phyloP scores from a whole-genome alignment of 2,329 filamentous ascomycete species.

The Aspergillus flavus region DNA sequence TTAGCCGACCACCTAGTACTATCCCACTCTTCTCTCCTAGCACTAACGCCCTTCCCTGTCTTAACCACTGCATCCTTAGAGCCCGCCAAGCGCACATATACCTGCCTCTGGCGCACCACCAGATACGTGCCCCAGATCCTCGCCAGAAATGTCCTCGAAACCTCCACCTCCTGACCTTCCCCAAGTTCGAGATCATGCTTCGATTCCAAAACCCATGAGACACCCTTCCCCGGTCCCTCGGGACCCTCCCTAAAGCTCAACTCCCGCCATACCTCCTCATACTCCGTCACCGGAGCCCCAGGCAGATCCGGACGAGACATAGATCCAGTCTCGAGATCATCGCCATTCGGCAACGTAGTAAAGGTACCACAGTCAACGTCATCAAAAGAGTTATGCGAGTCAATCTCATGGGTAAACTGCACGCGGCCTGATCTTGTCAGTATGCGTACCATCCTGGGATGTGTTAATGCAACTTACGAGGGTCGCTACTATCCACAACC shows the following conservation, averaged over 20 bases:
- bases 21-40: slow-evolving; percentile 26
- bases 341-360: slow-evolving; percentile 41
- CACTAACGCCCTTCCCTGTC: slow-evolving; percentile 30
- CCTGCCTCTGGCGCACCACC: slow-evolving; percentile 31
- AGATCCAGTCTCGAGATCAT: slow-evolving; percentile 42
- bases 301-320: slow-evolving; percentile 43
- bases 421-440: slow-evolving; percentile 30
- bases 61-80: slow-evolving; percentile 20
- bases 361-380: slow-evolving; percentile 41
- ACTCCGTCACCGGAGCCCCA: slow-evolving; percentile 42
- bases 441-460: not conserved
- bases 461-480: slow-evolving; percentile 30
- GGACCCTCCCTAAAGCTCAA: slow-evolving; percentile 37
- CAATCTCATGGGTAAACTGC: slow-evolving; percentile 42
- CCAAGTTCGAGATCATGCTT: slow-evolving; percentile 13
- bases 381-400: slow-evolving; percentile 40
- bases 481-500: slow-evolving; percentile 37
- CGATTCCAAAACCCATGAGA: slow-evolving; percentile 37
- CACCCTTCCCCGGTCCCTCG: slow-evolving; percentile 22
- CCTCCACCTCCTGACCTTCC: slow-evolving; percentile 19
- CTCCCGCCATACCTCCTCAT: slow-evolving; percentile 70
- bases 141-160: slow-evolving; percentile 33
- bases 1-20: slow-evolving; percentile 14
- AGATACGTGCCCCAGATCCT: slow-evolving; percentile 36
- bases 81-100: slow-evolving; percentile 12